phyloP scores from a whole-genome alignment of 768 basidiomycete species.

The Mrakia hoshinonis region DNA sequence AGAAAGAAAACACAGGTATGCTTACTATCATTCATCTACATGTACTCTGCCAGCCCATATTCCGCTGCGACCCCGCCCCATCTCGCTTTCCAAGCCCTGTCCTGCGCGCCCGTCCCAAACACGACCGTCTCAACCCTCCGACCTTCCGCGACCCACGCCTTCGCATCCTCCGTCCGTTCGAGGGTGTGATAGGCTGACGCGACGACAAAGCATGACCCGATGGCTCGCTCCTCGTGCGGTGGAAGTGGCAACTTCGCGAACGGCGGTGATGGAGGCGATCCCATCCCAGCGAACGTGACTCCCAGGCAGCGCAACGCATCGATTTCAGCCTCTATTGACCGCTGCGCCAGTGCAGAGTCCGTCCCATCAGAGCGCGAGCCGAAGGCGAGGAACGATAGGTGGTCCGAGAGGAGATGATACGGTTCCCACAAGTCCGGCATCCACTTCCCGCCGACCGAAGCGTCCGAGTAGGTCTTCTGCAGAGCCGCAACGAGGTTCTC shows the following conservation, averaged over 20 bases:
- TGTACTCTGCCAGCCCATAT: not conserved
- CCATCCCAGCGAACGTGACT: not conserved
- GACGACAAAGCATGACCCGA: not conserved
- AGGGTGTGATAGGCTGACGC: not conserved
- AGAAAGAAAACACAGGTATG: no score
- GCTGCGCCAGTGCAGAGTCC: not conserved
- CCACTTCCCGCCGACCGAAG: not conserved
- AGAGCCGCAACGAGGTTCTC: not conserved
- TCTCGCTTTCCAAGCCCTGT: conserved; percentile 1
- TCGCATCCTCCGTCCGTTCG: not conserved
- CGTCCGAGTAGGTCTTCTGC: not conserved
- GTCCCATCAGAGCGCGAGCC: not conserved
- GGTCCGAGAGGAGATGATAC: not conserved
- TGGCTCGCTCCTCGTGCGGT: not conserved
- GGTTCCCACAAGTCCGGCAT: not conserved
- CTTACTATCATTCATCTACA: not conserved
- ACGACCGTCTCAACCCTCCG: not conserved
- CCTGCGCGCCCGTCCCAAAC: not conserved
- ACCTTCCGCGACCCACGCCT: not conserved
- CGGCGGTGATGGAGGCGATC: not conserved
- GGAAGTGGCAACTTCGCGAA: not conserved
- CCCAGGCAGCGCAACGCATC: not conserved
- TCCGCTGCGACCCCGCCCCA: not conserved
- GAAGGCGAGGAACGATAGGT: conserved; percentile 1
- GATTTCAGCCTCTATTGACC: not conserved